Evolutionary conservation across 306 rosid species (phyloP), one percentile per base, ranked within the genome.

Genomic region (Carpinus viminea): DNA sequence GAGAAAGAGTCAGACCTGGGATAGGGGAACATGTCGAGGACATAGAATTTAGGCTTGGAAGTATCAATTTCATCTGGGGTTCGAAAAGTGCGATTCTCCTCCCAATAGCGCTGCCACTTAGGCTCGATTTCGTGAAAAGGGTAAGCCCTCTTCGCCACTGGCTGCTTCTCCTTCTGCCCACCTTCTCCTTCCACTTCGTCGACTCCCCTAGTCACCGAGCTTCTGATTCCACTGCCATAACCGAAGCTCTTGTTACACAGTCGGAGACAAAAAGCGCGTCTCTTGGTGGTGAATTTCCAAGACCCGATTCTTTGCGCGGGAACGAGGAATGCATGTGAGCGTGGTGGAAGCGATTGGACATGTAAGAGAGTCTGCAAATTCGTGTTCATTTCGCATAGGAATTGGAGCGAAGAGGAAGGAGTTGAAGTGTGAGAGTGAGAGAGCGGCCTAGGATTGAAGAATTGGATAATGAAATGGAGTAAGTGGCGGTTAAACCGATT

Each of bases 21-120:
- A 87, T 95, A 95, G 74, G 98, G 98, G 73, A 95, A 95, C 98
- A 92, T 95, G 76, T 95, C 98, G 15, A 92, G 98, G 24, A 91
- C 97, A 62, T 95, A 95, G 75, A 72, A 95, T 71, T 95, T 95
- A n/a, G 98, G 98, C 55, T 95, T 95, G 17, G 96, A 86, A 17
- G 83, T 81, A 68, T 95, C 97, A 66, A 92, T 76, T 43, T 95
- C 98, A 66, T 92, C 97, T 0, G 98, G 96, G 15, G 98, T 95
- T 81, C 87, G 84, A 72, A 92, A 95, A 61, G 97, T 92, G 51
- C 83, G 78, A 65, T 87, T 70, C 15, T 92, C 86, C 34, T 92
- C 98, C 98, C 98, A 95, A 56, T 74, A 87, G 1, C 71, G 89
- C 86, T 92, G 98, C 98, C 98, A 95, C 84, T 93, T 95, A 57